Conservation (phyloP, 108 stramenopile genomes). For the Fragilaria radians region DNA sequence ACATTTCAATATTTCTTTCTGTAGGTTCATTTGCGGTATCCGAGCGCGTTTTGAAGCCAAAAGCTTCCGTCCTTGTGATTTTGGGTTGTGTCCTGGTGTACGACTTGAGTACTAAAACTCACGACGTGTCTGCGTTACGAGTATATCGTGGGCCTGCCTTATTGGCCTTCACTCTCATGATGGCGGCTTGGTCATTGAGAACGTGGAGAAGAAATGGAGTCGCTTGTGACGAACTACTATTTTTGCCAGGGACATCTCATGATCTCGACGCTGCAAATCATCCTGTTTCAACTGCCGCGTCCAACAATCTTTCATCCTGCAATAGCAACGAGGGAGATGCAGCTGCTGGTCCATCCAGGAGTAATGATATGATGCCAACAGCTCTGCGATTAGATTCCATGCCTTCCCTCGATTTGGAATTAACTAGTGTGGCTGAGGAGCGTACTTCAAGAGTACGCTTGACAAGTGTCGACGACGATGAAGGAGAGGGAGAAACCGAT, state of each 20-base stretch:
- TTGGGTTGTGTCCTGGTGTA: conserved; percentile 42
- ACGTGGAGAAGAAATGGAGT: conserved; percentile 84
- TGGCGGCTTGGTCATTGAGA: conserved; percentile 65
- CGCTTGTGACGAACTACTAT: conserved; percentile 82
- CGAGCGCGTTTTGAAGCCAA: conserved; percentile 56
- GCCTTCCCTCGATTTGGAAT: neutral
- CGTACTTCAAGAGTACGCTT: neutral
- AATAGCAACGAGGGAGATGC: conserved; percentile 2
- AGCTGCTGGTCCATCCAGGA: neutral
- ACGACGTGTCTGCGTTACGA: conserved; percentile 38
- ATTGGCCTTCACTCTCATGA: conserved; percentile 70
- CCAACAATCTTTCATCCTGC: too few species aligned
- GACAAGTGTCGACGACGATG: neutral
- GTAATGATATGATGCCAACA: conserved; percentile 2
- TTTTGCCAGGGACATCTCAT: conserved; percentile 79
- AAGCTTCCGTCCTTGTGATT: conserved; percentile 44
- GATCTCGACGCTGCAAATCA: conserved; percentile 29
- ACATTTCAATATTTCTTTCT: conserved; percentile 43
- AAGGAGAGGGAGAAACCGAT: neutral
- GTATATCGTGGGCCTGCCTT: conserved; percentile 72
- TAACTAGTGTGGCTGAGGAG: neutral
- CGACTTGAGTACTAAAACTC: conserved; percentile 49
- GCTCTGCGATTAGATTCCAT: conserved; percentile 1
- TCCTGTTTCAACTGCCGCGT: neutral
- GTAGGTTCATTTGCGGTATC: conserved; percentile 58